phyloP scores from a whole-genome alignment of 495 filamentous ascomycete genomes.

The Aspergillus affinis region DNA sequence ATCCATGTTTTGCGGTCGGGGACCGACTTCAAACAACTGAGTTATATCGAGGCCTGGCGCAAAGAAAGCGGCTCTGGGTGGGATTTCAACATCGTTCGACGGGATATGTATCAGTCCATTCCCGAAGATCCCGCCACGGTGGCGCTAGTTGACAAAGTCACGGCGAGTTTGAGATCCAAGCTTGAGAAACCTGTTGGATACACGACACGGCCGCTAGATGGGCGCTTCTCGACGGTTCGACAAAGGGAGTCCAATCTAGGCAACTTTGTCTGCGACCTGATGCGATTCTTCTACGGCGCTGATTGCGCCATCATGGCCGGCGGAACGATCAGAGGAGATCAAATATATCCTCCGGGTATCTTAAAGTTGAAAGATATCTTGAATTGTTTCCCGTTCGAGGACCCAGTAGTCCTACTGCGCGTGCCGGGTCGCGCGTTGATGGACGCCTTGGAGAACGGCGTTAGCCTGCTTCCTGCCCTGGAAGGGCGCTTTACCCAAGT shows the following conservation, averaged over 20 bases:
- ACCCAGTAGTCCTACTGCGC: constrained; percentile 77
- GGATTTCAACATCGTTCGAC: constrained; percentile 74
- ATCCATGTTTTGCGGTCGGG: constrained; percentile 80
- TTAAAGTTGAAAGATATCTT: constrained; percentile 72
- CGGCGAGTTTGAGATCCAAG: constrained; percentile 66
- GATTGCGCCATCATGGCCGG: constrained; percentile 84
- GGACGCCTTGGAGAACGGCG: constrained; percentile 78
- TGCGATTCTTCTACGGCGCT: constrained; percentile 75
- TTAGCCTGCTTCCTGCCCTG: constrained; percentile 75
- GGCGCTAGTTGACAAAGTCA: constrained; percentile 63
- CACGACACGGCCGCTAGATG: constrained; percentile 76
- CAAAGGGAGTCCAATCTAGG: constrained; percentile 76
- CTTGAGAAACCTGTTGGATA: constrained; percentile 82
- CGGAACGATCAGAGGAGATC: constrained; percentile 87
- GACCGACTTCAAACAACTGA: constrained; percentile 86
- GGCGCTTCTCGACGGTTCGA: constrained; percentile 79
- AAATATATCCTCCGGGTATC: constrained; percentile 80
- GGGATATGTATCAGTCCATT: constrained; percentile 68
- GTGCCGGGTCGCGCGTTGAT: constrained; percentile 64
- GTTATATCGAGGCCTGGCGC: constrained; percentile 75
- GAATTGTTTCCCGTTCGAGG: constrained; percentile 88
- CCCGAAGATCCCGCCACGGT: constrained; percentile 57
- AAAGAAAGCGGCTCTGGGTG: constrained; percentile 52
- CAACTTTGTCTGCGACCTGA: constrained; percentile 89
- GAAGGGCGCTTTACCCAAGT: constrained; percentile 78